phyloP scores from a whole-genome alignment of 2,329 filamentous ascomycete genomes.

The Corniculantispora saksenae region DNA sequence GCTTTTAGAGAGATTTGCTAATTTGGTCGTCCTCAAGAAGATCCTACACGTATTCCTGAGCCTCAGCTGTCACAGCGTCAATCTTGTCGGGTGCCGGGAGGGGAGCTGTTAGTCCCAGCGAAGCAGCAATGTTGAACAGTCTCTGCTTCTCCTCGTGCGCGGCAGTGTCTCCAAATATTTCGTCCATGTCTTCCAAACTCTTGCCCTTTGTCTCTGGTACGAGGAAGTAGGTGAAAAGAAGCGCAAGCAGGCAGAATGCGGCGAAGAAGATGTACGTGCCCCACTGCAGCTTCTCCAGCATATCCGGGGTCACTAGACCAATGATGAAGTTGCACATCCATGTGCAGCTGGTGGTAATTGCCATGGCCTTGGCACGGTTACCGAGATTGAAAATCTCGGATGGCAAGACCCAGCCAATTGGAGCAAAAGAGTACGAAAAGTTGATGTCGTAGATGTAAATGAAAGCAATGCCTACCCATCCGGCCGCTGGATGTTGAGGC shows the following conservation, averaged over 20 bases:
- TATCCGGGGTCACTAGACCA: slow-evolving; percentile 41
- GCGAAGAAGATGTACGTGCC: slow-evolving; percentile 64
- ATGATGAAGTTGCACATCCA: slow-evolving; percentile 42
- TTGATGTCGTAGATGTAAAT: slow-evolving; percentile 65
- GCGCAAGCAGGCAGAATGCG: slow-evolving; percentile 50
- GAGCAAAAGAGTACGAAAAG: slow-evolving; percentile 64
- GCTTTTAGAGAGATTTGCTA: background rate
- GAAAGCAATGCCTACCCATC: slow-evolving; percentile 63
- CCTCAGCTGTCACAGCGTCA: background rate
- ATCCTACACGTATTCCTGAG: background rate
- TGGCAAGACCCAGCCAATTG: slow-evolving; percentile 65
- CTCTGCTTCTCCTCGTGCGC: slow-evolving; percentile 37
- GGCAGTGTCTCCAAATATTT: slow-evolving; percentile 42
- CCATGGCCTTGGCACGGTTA: slow-evolving; percentile 60
- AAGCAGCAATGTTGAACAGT: slow-evolving; percentile 29
- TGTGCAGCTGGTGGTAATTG: slow-evolving; percentile 54
- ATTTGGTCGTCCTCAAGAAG: background rate
- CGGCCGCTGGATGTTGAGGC: slow-evolving; percentile 40
- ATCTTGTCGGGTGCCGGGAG: slow-evolving; percentile 25
- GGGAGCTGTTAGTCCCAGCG: slow-evolving; percentile 28
- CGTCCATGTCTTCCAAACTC: slow-evolving; percentile 59
- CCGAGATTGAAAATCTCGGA: slow-evolving; percentile 63
- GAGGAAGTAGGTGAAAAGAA: slow-evolving; percentile 53
- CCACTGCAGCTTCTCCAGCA: slow-evolving; percentile 53
- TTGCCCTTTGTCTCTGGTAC: slow-evolving; percentile 60